Evolutionary conservation across 495 filamentous ascomycete species (phyloP), one percentile per base, ranked within the genome.

Genomic region (Wilcoxina mikolae): DNA sequence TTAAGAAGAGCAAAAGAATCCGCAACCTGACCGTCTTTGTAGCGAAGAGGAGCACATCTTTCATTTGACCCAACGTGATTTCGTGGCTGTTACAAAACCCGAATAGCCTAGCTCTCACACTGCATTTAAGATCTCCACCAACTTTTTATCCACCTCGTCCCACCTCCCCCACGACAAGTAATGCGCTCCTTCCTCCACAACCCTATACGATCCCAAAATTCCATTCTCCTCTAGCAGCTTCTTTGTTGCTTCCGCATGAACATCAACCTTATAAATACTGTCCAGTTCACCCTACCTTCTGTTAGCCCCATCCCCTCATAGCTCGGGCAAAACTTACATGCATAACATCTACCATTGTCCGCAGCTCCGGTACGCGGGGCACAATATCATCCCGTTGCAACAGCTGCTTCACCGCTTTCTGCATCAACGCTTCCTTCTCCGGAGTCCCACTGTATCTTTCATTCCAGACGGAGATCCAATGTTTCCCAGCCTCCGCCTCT

Each of bases 111-210:
- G n/a, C n/a, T n/a, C 35, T 39, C 20, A 39, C 15, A 18, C 35
- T 39, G 15, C 35, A 5, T 17, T 46, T 20, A 46, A 17, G 11
- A 46, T 46, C 43, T 46, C n/a, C 15, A 46, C 23, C n/a, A 46
- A 24, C n/a, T 24, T 17, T 11, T 12, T 11, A 24, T 46, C 23
- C 1, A 46, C 11, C n/a, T 24, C n/a, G 15, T 46, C n/a, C 43
- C 43, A 46, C 43, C 23, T 46, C 7, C 23, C 43, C n/a, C n/a
- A 46, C 11, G 43, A 46, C 15, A 46, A 24, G 43, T 46, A 46
- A 20, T 46, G 43, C 11, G 43, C 43, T 18, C 43, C 43, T 46
- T 20, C 43, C 2, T 12, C 15, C n/a, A 46, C 43, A 46, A 46
- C 23, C 43, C 1, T 1, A 20, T 18, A 46, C 23, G 43, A 46